Percentiles rank a stretch among this genome's conserved stretches.
These are phyloP conservation scores for Ogataea trehaloabstinens DNA, from an alignment of 805 yeast species.

Conservation along the genomic window DNA sequence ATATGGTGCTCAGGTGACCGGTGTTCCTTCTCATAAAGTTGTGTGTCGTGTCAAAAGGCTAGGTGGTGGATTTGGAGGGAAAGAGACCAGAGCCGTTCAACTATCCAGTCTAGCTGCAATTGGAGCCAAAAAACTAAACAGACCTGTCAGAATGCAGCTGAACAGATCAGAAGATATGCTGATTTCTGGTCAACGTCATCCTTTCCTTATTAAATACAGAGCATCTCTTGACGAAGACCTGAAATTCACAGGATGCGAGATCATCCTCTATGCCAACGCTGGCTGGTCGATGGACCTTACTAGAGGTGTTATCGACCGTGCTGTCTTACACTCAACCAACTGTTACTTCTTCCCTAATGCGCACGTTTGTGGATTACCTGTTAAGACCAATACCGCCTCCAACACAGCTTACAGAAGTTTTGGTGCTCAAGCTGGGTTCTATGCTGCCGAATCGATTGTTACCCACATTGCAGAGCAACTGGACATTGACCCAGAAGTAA, in stretches of 20 bases:
- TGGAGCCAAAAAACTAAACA: constrained; percentile 40
- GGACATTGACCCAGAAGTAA: constrained; percentile 37
- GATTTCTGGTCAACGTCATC: constrained; percentile 46
- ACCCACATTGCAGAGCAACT: constrained; percentile 39
- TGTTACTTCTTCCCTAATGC: constrained; percentile 44
- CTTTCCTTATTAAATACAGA: constrained; percentile 42
- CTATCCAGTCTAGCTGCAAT: constrained; percentile 38
- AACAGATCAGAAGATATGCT: constrained; percentile 45
- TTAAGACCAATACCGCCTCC: constrained; percentile 44
- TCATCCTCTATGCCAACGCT: constrained; percentile 42
- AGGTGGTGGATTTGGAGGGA: constrained; percentile 53
- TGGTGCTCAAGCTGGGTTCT: constrained; percentile 53
- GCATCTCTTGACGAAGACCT: constrained; percentile 41
- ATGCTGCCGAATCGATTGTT: constrained; percentile 40
- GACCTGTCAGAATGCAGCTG: constrained; percentile 42
- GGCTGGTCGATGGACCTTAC: constrained; percentile 50
- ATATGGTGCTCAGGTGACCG: constrained; percentile 40
- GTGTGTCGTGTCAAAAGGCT: constrained; percentile 42
- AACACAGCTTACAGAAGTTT: constrained; percentile 50
- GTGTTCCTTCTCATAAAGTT: constrained; percentile 40
- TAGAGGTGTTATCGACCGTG: constrained; percentile 48
- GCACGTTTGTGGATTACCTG: constrained; percentile 36
- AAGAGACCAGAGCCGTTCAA: constrained; percentile 42
- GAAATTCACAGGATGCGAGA: constrained; percentile 40
- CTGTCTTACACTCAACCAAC: constrained; percentile 42